Evolutionary conservation across 495 filamentous ascomycete species (phyloP), one percentile per base, ranked within the genome.

Genomic region (Penicillium arizonense): DNA sequence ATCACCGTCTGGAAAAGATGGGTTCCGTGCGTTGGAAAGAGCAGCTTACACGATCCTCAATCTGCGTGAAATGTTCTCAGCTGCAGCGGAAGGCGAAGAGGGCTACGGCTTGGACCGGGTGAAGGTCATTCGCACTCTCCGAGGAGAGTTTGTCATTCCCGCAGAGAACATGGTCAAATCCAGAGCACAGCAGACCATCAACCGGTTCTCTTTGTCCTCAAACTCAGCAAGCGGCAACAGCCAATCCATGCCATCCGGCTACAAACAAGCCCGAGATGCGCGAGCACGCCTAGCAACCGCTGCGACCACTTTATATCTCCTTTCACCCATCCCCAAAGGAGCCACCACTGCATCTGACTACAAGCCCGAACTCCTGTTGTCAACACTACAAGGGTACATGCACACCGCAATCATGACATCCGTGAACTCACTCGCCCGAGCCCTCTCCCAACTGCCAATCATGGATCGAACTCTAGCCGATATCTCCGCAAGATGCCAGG

Each of bases 381-480:
- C 86, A 53, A 84, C 89, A 0, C 71, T 97, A 11, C 89, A 96
- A 63, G 78, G 84, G 3, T 96, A 93, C 61, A 79, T 97, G 50
- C 83, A 89, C 46, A 82, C 80, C 2, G 80, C 89, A 1, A 78
- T 96, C 24, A 86, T 88, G 14, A 86, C 85, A 20, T 88, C 87
- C 30, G 77, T 91, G 5, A 83, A 88, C 21, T 77, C 83, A 2
- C 70, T 97, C 5, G 69, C 87, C 5, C 74, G 90, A 23, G 83
- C 87, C 0, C 77, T 97, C n/a, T 81, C 84, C 10, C 88, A 86
- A 33, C 75, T 97, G 12, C 90, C 94, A 2, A 87, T 80, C 0
- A 79, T 98, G 36, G 91, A 97, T 38, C 81, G 90, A 26, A 86
- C 90, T 2, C 79, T 98, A 5, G 73, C 81, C 23, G 94, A 97